A percentile compares a stretch with the other conserved stretches of the same genome.
Conservation (phyloP, 495 filamentous ascomycete genomes). For the Xylaria palmicola region DNA sequence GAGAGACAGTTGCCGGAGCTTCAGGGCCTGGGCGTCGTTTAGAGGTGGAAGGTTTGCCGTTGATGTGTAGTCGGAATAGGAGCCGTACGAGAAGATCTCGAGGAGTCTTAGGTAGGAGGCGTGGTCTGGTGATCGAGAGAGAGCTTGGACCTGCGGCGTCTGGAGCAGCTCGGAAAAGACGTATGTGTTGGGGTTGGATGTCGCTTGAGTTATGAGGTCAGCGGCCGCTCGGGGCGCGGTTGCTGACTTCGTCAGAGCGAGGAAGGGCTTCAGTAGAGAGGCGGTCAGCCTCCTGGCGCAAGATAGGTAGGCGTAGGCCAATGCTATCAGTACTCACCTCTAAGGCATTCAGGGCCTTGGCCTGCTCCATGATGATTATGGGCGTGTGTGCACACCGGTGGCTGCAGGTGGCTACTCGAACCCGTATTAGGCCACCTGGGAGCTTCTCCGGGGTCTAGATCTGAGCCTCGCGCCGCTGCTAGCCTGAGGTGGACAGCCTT, state of each 20-base stretch:
- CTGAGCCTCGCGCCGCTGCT: conserved; percentile 19
- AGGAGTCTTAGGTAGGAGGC: conserved; percentile 69
- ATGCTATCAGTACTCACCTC: conserved; percentile 37
- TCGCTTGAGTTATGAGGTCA: conserved; percentile 85
- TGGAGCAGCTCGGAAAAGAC: conserved; percentile 93
- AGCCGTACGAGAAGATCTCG: conserved; percentile 91
- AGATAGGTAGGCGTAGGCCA: too few relatives aligned
- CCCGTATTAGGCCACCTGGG: conserved; percentile 2
- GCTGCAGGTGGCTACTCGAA: background rate
- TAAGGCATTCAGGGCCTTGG: conserved; percentile 80
- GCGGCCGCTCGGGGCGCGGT: conserved; percentile 79
- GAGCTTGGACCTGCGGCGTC: conserved; percentile 74
- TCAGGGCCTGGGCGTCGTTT: conserved; percentile 68
- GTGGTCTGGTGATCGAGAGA: conserved; percentile 51
- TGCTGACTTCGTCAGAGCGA: conserved; percentile 82
- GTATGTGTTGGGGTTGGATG: conserved; percentile 81
- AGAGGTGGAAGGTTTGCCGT: conserved; percentile 66
- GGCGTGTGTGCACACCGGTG: background rate
- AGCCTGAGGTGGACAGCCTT: conserved; percentile 18
- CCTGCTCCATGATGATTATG: conserved; percentile 69
- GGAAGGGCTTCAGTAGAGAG: conserved; percentile 61
- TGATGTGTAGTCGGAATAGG: conserved; percentile 66
- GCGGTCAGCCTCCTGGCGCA: conserved; percentile 5
- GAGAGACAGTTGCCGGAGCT: conserved; percentile 89
- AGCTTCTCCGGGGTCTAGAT: conserved; percentile 7